Base-by-base conservation (phyloP, 805 yeast genomes). In the Scheffersomyces ergatensis region DNA sequence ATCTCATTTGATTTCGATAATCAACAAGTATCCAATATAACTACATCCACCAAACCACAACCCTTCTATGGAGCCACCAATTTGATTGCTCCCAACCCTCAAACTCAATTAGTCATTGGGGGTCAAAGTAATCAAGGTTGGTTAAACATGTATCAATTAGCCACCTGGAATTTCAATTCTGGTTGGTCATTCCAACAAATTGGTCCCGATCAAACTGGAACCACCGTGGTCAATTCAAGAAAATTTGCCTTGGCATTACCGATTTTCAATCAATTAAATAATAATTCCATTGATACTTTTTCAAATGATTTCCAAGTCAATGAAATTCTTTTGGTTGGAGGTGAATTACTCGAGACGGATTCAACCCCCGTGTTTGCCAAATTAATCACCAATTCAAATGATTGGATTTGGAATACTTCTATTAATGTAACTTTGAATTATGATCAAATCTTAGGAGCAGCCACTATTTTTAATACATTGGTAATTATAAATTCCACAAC, bases 121-220 rank as follows among this genome's bases (percentile, higher is more conserved):
- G 95, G 95, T 2, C 68, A 67, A 39, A 74, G 86, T 2, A 50
- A 57, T 5, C 51, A 62, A 2, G 89, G 89, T 0, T 85, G 90
- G 89, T 76, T 85, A 26, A 76, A 78, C 46, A 77, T 85, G 82
- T 73, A 74, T 49, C 93, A 85, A 58, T 62, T 84, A 15, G 92
- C 93, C 0, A 59, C 83, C 2, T 85, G 89, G 86, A 81, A 80
- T 49, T 79, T 78, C 45, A 67, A 70, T 36, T 63, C 85, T 7
- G 75, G 75, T 0, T 87, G 95, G 95, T 74, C 85, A 3, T 85
- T 79, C 55, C 48, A 60, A 30, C 50, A 58, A 46, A 51, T 65
- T 1, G 55, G 51, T 1, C 5, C 12, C 5, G 29, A 26, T 26
- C 41, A 47, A 19, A 46, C 50, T 9, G 56, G 54, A 38, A 60